Evolutionary conservation across 2,329 filamentous ascomycete species (phyloP).

Genomic region (Penicillium sp.): DNA sequence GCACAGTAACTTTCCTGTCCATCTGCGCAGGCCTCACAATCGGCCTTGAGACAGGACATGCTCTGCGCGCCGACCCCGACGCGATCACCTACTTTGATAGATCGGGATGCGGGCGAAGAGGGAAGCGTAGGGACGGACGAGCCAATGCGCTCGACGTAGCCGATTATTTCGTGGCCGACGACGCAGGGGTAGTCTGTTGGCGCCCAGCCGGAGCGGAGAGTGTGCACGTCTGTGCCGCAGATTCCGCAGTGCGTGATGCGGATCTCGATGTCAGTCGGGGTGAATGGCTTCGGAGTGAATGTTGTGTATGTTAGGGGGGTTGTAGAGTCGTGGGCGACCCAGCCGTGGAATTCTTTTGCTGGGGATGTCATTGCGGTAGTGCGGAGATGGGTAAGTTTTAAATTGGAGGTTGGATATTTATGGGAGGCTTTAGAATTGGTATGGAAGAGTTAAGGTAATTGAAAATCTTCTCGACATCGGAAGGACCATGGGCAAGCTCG

Average conservation of each 20-base stretch:
- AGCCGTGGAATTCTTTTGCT: conserved; percentile 39
- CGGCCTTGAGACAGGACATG: conserved; percentile 49
- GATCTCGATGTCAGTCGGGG: conserved; percentile 66
- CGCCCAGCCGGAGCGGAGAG: conserved; percentile 52
- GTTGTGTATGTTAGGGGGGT: conserved; percentile 32
- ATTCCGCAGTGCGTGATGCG: conserved; percentile 65
- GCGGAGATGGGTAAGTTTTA: not conserved
- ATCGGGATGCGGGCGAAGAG: conserved; percentile 24
- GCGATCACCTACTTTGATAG: conserved; percentile 60
- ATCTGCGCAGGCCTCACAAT: conserved; percentile 43
- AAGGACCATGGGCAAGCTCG: not conserved
- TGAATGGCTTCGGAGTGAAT: conserved; percentile 44
- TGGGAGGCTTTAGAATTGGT: not conserved
- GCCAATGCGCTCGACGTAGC: conserved; percentile 56
- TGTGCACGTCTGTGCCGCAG: conserved; percentile 63
- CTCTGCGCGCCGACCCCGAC: conserved; percentile 63
- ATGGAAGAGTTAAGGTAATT: not conserved
- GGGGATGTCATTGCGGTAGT: conserved; percentile 3
- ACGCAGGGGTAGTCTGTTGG: conserved; percentile 48
- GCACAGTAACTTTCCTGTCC: conserved; percentile 42
- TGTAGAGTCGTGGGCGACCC: conserved; percentile 38
- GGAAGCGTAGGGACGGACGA: conserved; percentile 29
- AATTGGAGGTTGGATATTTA: not conserved
- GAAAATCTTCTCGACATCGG: not conserved
- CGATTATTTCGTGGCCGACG: conserved; percentile 66